Conservation (phyloP, 805 yeast genomes). For the Kuraishia floccosa region DNA sequence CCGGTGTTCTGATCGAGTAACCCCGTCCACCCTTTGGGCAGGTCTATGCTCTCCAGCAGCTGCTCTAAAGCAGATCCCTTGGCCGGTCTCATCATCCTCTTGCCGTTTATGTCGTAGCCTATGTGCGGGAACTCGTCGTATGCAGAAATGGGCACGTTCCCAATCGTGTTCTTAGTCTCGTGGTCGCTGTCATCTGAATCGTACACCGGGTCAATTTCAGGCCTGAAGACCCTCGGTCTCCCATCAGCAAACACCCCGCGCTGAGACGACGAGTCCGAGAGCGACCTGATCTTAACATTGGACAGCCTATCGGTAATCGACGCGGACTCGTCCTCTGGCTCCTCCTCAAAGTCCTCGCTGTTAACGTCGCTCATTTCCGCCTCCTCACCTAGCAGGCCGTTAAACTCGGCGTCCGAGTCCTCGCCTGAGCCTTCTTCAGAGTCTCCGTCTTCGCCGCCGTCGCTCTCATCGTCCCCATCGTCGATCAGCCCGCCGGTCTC, state of each 20-base stretch:
- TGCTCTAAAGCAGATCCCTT: slow-evolving; percentile 91
- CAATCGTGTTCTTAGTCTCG: slow-evolving; percentile 76
- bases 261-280: slow-evolving; percentile 21
- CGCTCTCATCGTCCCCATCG: slow-evolving; percentile 21
- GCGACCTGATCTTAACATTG: slow-evolving; percentile 38
- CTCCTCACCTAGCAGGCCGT: slow-evolving; percentile 35
- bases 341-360: slow-evolving; percentile 39
- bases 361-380: slow-evolving; percentile 23
- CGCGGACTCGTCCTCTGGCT: slow-evolving; percentile 36
- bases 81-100: slow-evolving; percentile 98
- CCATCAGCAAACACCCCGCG: slow-evolving; percentile 64
- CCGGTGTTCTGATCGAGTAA: slow-evolving; percentile 87
- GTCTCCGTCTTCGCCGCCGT: slow-evolving; percentile 12
- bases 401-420: slow-evolving; percentile 55
- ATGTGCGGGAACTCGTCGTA: slow-evolving; percentile 97
- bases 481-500: slow-evolving; percentile 26
- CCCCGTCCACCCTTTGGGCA: slow-evolving; percentile 99
- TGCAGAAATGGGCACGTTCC: slow-evolving; percentile 85
- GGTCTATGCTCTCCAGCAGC: slow-evolving; percentile 78
- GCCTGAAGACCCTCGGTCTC: slow-evolving; percentile 60
- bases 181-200: slow-evolving; percentile 90
- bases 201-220: slow-evolving; percentile 91
- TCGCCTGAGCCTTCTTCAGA: slow-evolving; percentile 19
- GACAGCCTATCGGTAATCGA: slow-evolving; percentile 45
- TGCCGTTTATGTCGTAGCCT: slow-evolving; percentile 95